phyloP scores from a whole-genome alignment of 345 rosid species.

The Turnera subulata region DNA sequence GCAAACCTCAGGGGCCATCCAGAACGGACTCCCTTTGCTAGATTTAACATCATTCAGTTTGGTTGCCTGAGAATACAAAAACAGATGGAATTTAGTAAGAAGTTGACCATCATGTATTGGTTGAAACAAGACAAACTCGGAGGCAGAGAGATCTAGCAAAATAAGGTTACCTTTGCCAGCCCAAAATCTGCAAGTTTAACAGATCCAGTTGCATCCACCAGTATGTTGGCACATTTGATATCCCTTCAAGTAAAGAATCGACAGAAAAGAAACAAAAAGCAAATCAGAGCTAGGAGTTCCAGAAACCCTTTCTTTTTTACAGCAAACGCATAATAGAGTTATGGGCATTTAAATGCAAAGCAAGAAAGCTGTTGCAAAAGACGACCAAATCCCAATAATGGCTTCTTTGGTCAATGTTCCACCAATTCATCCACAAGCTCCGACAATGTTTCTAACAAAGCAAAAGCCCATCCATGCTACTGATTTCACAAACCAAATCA shows the following conservation, averaged over 20 bases:
- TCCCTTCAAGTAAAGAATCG: conserved; percentile 22
- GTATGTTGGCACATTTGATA: conserved; percentile 41
- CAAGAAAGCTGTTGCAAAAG: not conserved
- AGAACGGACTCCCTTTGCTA: conserved; percentile 15
- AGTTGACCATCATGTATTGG: not conserved
- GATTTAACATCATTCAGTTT: conserved; percentile 19
- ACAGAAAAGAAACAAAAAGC: not conserved
- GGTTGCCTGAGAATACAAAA: conserved; percentile 17
- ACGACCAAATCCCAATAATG: no score
- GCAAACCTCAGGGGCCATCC: conserved; percentile 33
- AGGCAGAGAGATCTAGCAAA: not conserved
- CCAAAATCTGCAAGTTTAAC: conserved; percentile 46
- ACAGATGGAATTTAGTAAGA: not conserved
- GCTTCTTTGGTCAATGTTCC: no score
- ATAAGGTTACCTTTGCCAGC: conserved; percentile 28
- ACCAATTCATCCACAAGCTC: no score
- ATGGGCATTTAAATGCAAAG: not conserved
- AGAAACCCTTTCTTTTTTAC: not conserved
- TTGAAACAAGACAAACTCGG: not conserved
- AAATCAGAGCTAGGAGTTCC: not conserved
- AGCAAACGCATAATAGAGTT: not conserved
- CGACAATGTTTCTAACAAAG: no score
- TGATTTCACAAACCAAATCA: no score
- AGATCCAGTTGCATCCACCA: conserved; percentile 30
- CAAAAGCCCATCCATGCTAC: no score